Conservation (phyloP, 495 filamentous ascomycete genomes). For the Monascus purpureus region DNA sequence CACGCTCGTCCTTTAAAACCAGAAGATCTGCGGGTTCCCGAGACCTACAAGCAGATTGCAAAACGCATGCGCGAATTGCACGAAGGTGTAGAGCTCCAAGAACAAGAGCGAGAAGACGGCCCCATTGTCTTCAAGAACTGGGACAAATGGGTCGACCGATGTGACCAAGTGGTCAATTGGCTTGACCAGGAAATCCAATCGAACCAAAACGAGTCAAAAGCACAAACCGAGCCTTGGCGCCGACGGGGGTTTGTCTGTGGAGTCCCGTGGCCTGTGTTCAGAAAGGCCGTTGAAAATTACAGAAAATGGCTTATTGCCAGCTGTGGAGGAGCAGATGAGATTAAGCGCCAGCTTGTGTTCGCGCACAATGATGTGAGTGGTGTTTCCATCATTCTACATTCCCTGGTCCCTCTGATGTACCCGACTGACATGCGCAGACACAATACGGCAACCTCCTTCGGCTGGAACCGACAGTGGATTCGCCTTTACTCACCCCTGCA, state of each 20-base stretch:
- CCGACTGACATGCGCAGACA: constrained; percentile 43
- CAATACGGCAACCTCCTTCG: constrained; percentile 98
- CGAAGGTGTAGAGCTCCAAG: constrained; percentile 75
- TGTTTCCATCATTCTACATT: neutral
- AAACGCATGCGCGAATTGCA: constrained; percentile 97
- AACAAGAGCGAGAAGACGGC: constrained; percentile 61
- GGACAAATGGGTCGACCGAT: constrained; percentile 85
- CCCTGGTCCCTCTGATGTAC: constrained; percentile 6
- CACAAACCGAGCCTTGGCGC: constrained; percentile 42
- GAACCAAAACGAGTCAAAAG: constrained; percentile 19
- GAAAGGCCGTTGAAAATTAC: constrained; percentile 62
- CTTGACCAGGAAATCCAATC: constrained; percentile 55
- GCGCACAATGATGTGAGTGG: constrained; percentile 86
- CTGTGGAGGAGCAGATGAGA: constrained; percentile 48
- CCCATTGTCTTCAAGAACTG: constrained; percentile 82
- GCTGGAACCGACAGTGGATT: constrained; percentile 69
- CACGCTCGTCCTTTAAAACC: constrained; percentile 66
- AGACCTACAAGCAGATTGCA: constrained; percentile 85
- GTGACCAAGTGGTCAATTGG: constrained; percentile 60
- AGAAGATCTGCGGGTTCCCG: constrained; percentile 62
- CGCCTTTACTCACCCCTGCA: constrained; percentile 72
- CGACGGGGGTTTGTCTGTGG: constrained; percentile 66
- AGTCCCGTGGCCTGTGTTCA: constrained; percentile 70
- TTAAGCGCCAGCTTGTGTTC: constrained; percentile 73
- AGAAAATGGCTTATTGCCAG: constrained; percentile 56